A percentile compares a stretch with the other conserved stretches of the same genome.
Conservation (phyloP, 1,284 basidiomycete species). For the Puccinia hordei region DNA sequence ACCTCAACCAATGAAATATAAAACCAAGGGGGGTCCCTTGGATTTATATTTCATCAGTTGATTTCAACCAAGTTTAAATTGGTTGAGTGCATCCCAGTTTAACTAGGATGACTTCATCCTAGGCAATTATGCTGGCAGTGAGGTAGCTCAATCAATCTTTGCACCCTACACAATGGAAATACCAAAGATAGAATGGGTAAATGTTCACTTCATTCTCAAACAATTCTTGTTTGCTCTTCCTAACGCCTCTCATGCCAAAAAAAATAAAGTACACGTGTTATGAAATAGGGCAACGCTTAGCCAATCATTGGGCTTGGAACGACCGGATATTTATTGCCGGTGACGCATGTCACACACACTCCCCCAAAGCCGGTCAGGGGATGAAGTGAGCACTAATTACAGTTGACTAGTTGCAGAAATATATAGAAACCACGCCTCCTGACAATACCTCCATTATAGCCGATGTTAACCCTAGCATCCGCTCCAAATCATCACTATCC, state of each 20-base stretch:
- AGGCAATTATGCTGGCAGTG: too few relatives aligned
- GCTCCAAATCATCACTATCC: too few relatives aligned
- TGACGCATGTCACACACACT: slow-evolving; percentile 79
- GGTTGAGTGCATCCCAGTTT: too few relatives aligned
- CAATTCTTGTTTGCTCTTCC: slow-evolving; percentile 23
- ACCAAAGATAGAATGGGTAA: slow-evolving; percentile 75
- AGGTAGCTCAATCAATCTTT: slow-evolving; percentile 68
- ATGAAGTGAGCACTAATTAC: slow-evolving; percentile 56
- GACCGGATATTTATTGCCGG: slow-evolving; percentile 79
- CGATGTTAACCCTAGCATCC: not conserved
- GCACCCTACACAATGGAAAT: slow-evolving; percentile 69
- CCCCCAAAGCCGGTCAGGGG: slow-evolving; percentile 72
- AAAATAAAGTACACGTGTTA: slow-evolving; percentile 50
- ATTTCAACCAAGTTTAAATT: too few relatives aligned
- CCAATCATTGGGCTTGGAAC: slow-evolving; percentile 68
- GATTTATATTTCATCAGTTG: too few relatives aligned
- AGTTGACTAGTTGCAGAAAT: slow-evolving; percentile 59
- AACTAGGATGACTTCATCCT: too few relatives aligned
- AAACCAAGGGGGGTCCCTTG: too few relatives aligned
- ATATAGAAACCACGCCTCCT: not conserved
- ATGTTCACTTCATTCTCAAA: slow-evolving; percentile 59
- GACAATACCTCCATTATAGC: not conserved
- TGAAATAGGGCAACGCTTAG: slow-evolving; percentile 72
- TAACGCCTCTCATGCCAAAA: not conserved
- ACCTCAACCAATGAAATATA: too few relatives aligned